Evolutionary conservation across 352 stramenopile species (phyloP), one percentile per base, ranked within the genome.

Genomic region (Globisporangium heterothallicum): DNA sequence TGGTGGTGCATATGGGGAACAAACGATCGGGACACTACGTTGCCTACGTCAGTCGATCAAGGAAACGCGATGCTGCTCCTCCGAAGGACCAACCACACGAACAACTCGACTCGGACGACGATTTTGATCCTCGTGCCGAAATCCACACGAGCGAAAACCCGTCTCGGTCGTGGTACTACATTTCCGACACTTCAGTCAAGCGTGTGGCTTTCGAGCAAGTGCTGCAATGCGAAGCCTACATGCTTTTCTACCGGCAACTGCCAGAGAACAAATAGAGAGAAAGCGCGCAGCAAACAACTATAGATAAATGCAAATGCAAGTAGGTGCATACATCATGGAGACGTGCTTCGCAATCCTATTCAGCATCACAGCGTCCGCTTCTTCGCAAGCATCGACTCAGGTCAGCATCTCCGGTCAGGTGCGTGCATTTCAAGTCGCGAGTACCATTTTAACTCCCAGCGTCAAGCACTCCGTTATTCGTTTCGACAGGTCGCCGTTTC

Each of bases 161-260:
- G 41, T 62, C 53, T 18, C 58, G 51, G 5, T 63, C 58, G 38
- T 91, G 79, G 79, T 91, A 75, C 45, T 86, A 84, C 62, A 68
- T 86, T 43, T 88, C 77, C 18, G 79, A 91, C 64, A 79, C 77
- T 18, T 56, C 75, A 34, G 72, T 91, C 40, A 71, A 78, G 51
- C 63, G 59, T 42, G 77, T 91, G 48, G 47, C 58, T 27, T 60
- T 87, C 13, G 72, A 84, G 53, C 68, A 85, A 19, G 79, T 91
- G 43, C 60, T 91, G 19, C 63, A 77, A 43, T 87, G 77, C 42
- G 77, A 91, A 61, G 79, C 79, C 12, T 91, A 91, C 51, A 88
- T 91, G 73, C 61, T 91, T 4, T 88, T 88, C 44, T 91, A 91
- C 56, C 68, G 74, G 13, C 72, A 67, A 49, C 42, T 63, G 4